Conservation (phyloP, 2,329 filamentous ascomycete genomes). For the Karstenula rhodostoma region DNA sequence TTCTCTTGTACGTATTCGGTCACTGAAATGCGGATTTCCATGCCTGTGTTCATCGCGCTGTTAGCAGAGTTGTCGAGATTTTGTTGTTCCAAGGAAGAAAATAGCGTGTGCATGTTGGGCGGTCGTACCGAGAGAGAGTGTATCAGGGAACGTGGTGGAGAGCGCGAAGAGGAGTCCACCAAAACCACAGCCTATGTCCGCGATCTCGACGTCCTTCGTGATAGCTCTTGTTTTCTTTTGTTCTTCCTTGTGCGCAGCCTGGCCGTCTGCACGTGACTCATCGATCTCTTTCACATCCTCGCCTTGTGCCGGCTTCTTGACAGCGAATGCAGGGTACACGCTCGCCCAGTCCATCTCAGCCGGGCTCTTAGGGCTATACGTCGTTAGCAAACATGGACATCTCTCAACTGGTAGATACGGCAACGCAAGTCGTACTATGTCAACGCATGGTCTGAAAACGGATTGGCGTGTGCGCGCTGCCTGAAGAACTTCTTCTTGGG, state of each 20-base stretch:
- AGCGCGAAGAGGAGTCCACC: conserved; percentile 89
- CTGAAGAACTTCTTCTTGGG: conserved; percentile 97
- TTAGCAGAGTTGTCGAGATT: conserved; percentile 1
- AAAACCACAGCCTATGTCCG: conserved; percentile 97
- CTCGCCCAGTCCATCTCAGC: conserved; percentile 89
- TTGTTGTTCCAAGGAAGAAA: too few relatives aligned
- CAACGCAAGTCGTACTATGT: conserved; percentile 71
- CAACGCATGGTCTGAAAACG: conserved; percentile 92
- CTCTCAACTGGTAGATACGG: background rate
- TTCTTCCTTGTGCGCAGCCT: conserved; percentile 19
- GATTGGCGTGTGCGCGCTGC: conserved; percentile 95
- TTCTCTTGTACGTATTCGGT: conserved; percentile 90
- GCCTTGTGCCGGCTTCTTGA: conserved; percentile 43
- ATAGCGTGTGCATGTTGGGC: conserved; percentile 2
- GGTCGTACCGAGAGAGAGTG: conserved; percentile 78
- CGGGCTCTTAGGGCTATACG: conserved; percentile 75
- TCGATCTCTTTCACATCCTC: conserved; percentile 28
- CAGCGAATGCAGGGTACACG: conserved; percentile 77
- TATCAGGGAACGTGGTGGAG: conserved; percentile 80
- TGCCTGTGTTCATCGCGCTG: conserved; percentile 61
- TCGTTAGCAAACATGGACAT: conserved; percentile 23
- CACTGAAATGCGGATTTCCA: conserved; percentile 92
- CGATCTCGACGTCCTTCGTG: conserved; percentile 81
- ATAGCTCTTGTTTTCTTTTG: conserved; percentile 45
- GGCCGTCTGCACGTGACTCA: conserved; percentile 29